A percentile compares a stretch with the other conserved stretches of the same genome.
Conservation (phyloP, 2,329 filamentous ascomycete genomes). For the Triangularia setosa region DNA sequence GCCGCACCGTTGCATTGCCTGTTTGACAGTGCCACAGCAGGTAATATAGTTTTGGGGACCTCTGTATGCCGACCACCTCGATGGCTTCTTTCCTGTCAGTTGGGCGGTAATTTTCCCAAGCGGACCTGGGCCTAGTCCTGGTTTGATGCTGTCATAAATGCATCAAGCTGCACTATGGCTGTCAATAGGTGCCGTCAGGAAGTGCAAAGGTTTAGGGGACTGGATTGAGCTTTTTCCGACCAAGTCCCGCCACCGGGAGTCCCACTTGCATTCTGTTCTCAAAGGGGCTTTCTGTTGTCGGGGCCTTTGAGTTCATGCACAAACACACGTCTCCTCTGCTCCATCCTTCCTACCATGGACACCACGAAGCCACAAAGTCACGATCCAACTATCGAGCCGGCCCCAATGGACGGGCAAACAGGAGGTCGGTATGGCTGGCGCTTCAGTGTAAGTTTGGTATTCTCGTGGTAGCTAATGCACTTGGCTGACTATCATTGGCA, state of each 20-base stretch:
- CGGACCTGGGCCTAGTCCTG: background rate
- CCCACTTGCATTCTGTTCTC: background rate
- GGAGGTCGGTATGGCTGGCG: background rate
- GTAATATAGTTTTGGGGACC: background rate
- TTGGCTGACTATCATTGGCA: background rate
- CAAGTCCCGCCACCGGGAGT: background rate
- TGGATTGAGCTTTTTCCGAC: background rate
- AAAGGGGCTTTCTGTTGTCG: background rate
- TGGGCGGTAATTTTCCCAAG: background rate
- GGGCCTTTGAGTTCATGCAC: background rate
- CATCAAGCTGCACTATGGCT: background rate
- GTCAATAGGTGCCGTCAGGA: background rate
- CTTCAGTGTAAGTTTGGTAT: background rate
- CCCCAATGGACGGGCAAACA: background rate
- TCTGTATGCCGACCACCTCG: background rate
- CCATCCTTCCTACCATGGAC: background rate
- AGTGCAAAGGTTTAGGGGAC: background rate
- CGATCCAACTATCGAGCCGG: background rate
- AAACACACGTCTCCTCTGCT: background rate
- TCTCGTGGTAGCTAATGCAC: background rate
- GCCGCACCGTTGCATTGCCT: background rate
- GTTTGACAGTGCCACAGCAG: background rate
- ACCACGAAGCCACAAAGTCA: background rate
- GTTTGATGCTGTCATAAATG: background rate
- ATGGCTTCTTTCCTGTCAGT: background rate